phyloP scores from a whole-genome alignment of 768 basidiomycete genomes.

The Collybia nuda region DNA sequence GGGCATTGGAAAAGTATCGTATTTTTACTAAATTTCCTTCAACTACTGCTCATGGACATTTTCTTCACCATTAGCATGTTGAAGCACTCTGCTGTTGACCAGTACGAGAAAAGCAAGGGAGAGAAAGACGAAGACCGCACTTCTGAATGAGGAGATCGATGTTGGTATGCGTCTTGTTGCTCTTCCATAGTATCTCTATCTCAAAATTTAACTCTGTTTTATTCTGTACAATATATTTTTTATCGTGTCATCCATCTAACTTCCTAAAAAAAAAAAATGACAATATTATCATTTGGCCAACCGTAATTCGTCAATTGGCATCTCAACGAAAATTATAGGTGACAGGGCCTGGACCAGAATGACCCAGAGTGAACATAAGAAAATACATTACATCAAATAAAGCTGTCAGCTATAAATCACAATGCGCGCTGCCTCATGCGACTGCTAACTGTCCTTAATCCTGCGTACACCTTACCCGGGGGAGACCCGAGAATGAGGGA shows the following conservation, averaged over 20 bases:
- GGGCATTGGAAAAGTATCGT: slow-evolving; percentile 60
- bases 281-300: too few relatives aligned
- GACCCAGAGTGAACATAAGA: too few relatives aligned
- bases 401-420: slow-evolving; percentile 29
- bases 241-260: too few relatives aligned
- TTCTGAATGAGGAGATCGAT: neutral
- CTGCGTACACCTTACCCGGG: slow-evolving; percentile 91
- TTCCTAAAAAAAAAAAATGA: too few relatives aligned
- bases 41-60: neutral
- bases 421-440: slow-evolving; percentile 92
- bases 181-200: neutral
- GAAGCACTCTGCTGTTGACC: slow-evolving; percentile 44
- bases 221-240: neutral
- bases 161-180: neutral
- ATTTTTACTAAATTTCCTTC: neutral
- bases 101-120: slow-evolving; percentile 41
- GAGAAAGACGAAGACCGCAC: slow-evolving; percentile 1
- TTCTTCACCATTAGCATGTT: slow-evolving; percentile 39
- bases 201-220: neutral
- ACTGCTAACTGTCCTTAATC: slow-evolving; percentile 86
- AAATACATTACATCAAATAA: too few relatives aligned
- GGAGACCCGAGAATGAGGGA: slow-evolving; percentile 94
- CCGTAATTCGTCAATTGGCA: too few relatives aligned
- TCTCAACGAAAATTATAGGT: too few relatives aligned
- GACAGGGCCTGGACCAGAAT: too few relatives aligned